Base-by-base conservation (phyloP, 345 rosid species). In the Aquilaria sinensis region DNA sequence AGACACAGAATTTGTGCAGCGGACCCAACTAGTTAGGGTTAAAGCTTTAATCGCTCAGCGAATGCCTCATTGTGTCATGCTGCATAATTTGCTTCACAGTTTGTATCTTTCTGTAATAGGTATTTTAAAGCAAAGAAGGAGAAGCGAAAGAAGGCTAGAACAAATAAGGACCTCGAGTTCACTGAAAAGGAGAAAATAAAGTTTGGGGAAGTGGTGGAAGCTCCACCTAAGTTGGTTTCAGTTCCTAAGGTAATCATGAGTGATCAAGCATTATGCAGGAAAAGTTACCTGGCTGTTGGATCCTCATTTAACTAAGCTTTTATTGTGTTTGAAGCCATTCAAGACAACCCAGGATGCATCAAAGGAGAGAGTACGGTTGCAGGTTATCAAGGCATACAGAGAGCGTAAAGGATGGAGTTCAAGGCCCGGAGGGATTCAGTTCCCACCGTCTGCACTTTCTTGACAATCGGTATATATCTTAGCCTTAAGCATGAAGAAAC, bases 141-240 rank as follows among this genome's bases (percentile, higher is more conserved):
- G 50, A 88, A 88, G 48, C 81, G 71, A 63, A 83, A 77, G 58
- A 77, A 72, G 64, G 73, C 78, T 53, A 73, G 67, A 65, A 66
- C 66, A 6, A 80, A 80, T 63, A 89, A 80, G 47, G 64, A 74
- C 2, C 55, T 66, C 48, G 88, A 83, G 62, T 88, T 94, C 56
- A 95, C 92, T 0, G 86, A 86, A 60, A 66, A 62, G 32, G 99
- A 90, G 64, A 73, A 77, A 58, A 79, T 94, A 10, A 67, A 68
- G 69, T 94, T 94, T 65, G 99, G 99, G 23, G 99, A 94, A 4
- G 82, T 94, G 46, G 96, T 86, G 57, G 77, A 80, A 73, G 95
- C 95, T 67, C 96, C 99, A 14, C 97, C 88, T 3, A 88, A 88
- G 70, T 69, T 94, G 70, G 70, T 70, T 56, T 32, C 73, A 16